Conservation (phyloP, 2,329 filamentous ascomycete species). For the Eutypa lata region DNA sequence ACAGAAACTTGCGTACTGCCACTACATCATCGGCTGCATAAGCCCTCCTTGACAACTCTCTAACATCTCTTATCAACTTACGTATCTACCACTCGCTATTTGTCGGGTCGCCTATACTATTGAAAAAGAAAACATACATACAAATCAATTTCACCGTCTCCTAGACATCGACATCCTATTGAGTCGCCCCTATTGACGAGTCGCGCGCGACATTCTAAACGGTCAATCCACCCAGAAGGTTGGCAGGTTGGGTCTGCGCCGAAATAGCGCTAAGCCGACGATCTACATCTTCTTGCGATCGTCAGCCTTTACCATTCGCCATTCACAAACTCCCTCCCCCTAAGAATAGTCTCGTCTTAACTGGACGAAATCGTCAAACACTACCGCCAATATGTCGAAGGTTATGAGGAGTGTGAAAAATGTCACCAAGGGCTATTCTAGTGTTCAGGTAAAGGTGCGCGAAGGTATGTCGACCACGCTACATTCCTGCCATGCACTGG, state of each 20-base stretch:
- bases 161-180: no score
- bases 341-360: slow-evolving; percentile 2
- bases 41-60: not conserved
- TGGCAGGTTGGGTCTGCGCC: not conserved
- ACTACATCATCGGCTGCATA: not conserved
- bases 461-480: slow-evolving; percentile 62
- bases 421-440: slow-evolving; percentile 98
- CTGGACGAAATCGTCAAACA: slow-evolving; percentile 10
- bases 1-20: not conserved
- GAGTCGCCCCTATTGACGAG: no score
- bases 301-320: not conserved
- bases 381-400: slow-evolving; percentile 73
- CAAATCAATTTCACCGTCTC: no score
- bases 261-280: not conserved
- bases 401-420: slow-evolving; percentile 98
- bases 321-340: slow-evolving; percentile 1
- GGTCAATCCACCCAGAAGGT: not conserved
- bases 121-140: no score
- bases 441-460: slow-evolving; percentile 94
- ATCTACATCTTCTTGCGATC: slow-evolving; percentile 1
- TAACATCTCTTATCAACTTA: no score
- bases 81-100: no score
- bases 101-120: no score
- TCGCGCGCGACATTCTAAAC: not conserved
- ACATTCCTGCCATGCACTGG: slow-evolving; percentile 10